Percentiles rank a stretch among this genome's conserved stretches.
These are phyloP conservation scores for Gomphus sp. DNA, from an alignment of 1,284 basidiomycete species.

Conservation along the genomic window DNA sequence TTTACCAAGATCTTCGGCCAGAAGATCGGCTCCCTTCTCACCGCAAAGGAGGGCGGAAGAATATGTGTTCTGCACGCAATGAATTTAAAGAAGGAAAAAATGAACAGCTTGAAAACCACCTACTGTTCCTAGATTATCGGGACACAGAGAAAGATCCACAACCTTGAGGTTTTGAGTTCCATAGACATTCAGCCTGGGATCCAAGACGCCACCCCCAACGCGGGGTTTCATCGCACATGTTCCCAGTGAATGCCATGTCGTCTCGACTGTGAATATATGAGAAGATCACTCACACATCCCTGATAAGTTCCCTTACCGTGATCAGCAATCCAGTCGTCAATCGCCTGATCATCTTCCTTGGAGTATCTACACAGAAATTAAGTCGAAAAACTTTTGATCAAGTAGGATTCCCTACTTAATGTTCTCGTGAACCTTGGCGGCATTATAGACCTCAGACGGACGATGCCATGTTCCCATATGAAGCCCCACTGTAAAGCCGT, in stretches of 20 bases:
- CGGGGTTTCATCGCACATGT: slow-evolving; percentile 67
- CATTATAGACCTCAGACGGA: slow-evolving; percentile 45
- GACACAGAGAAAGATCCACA: slow-evolving; percentile 31
- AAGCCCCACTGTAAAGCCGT: slow-evolving; percentile 57
- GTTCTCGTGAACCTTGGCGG: slow-evolving; percentile 51
- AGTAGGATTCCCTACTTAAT: slow-evolving; percentile 28
- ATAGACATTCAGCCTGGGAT: slow-evolving; percentile 61
- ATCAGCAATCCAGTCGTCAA: slow-evolving; percentile 53
- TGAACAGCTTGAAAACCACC: background rate
- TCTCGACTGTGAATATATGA: slow-evolving; percentile 54
- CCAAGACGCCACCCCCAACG: slow-evolving; percentile 68
- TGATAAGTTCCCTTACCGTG: slow-evolving; percentile 16
- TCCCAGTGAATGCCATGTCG: slow-evolving; percentile 66
- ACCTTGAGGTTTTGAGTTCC: slow-evolving; percentile 64
- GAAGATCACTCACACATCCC: background rate
- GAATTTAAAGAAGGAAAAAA: too few species aligned
- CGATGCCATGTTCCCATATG: slow-evolving; percentile 66
- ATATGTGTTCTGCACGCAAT: slow-evolving; percentile 33
- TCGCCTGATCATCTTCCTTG: slow-evolving; percentile 57
- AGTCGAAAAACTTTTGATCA: background rate
- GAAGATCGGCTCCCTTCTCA: slow-evolving; percentile 55
- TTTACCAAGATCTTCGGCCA: slow-evolving; percentile 56
- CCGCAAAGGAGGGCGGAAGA: slow-evolving; percentile 59
- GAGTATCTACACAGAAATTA: slow-evolving; percentile 27
- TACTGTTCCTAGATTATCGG: slow-evolving; percentile 65